These are phyloP conservation scores for Kazachstania kunashirensis DNA, from an alignment of 805 yeast species.

Conservation along the genomic window DNA sequence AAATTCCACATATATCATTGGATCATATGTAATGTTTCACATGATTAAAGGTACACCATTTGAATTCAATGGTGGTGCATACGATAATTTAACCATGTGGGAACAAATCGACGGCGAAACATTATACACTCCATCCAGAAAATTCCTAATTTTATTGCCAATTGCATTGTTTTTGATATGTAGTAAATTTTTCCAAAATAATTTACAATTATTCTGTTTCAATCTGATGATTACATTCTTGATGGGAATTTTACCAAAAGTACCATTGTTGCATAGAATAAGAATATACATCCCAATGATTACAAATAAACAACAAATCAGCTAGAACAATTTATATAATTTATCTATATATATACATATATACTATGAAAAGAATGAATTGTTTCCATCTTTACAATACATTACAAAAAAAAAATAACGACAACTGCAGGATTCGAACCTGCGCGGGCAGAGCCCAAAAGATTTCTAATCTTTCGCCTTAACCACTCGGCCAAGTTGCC, in stretches of 20 bases:
- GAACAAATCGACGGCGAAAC: conserved; percentile 93
- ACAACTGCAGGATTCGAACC: conserved; percentile 64
- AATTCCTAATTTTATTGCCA: conserved; percentile 84
- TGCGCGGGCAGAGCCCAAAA: conserved; percentile 53
- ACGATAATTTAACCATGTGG: conserved; percentile 96
- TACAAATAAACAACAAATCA: conserved; percentile 32
- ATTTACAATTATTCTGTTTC: conserved; percentile 64
- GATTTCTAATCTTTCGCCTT: conserved; percentile 57
- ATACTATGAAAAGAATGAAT: too few relatives aligned
- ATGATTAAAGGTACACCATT: conserved; percentile 95
- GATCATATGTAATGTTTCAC: conserved; percentile 93
- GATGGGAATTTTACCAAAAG: conserved; percentile 82
- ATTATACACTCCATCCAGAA: conserved; percentile 92
- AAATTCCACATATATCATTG: conserved; percentile 79
- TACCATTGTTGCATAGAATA: conserved; percentile 72
- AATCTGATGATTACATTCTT: conserved; percentile 69
- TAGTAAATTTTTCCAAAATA: conserved; percentile 85
- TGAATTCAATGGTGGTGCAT: conserved; percentile 93
- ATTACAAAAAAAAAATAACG: conserved; percentile 10
- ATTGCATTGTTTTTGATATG: conserved; percentile 74
- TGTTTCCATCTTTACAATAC: neutral
- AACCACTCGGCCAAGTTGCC: conserved; percentile 51
- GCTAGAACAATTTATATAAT: too few relatives aligned
- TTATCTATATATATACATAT: too few relatives aligned
- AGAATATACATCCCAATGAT: conserved; percentile 51